Conservation (phyloP, 2,329 filamentous ascomycete species). For the Basipetospora chlamydospora region DNA sequence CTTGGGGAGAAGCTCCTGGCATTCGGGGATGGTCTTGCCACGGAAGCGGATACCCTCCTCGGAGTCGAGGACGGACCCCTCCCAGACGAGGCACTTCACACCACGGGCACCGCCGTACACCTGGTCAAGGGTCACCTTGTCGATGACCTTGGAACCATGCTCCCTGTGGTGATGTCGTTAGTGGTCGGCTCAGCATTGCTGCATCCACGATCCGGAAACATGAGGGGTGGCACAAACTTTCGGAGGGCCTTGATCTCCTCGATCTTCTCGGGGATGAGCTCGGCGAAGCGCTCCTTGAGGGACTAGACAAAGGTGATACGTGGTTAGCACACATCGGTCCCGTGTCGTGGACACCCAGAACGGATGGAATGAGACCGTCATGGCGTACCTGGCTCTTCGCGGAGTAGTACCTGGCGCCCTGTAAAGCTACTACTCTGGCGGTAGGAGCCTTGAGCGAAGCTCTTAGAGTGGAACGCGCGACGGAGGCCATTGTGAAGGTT, state of each 20-base stretch:
- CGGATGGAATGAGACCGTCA: neutral
- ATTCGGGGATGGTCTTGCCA: constrained; percentile 98
- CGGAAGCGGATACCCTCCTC: constrained; percentile 99
- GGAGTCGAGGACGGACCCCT: constrained; percentile 92
- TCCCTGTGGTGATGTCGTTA: constrained; percentile 43
- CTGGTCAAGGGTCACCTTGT: constrained; percentile 97
- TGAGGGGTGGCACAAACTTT: constrained; percentile 49
- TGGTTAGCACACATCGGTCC: neutral
- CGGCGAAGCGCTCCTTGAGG: constrained; percentile 96
- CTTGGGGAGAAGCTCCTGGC: constrained; percentile 94
- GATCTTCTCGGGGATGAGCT: constrained; percentile 87
- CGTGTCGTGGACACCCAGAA: neutral
- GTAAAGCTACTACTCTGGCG: constrained; percentile 59
- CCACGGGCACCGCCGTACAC: constrained; percentile 98
- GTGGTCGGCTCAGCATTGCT: constrained; percentile 10
- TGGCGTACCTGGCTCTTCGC: constrained; percentile 69
- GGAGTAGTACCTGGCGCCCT: constrained; percentile 79
- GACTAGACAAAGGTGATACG: constrained; percentile 41
- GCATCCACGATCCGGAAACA: constrained; percentile 5
- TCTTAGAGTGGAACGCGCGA: constrained; percentile 70
- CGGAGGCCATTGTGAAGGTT: constrained; percentile 63
- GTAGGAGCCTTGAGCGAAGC: constrained; percentile 54
- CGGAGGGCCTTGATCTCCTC: constrained; percentile 98
- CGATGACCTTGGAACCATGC: constrained; percentile 85
- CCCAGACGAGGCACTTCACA: constrained; percentile 98